A percentile compares a stretch with the other conserved stretches of the same genome.
Evolutionary conservation across 2,329 filamentous ascomycete species (phyloP).

Genomic region (Sordariomycetes sp.): DNA sequence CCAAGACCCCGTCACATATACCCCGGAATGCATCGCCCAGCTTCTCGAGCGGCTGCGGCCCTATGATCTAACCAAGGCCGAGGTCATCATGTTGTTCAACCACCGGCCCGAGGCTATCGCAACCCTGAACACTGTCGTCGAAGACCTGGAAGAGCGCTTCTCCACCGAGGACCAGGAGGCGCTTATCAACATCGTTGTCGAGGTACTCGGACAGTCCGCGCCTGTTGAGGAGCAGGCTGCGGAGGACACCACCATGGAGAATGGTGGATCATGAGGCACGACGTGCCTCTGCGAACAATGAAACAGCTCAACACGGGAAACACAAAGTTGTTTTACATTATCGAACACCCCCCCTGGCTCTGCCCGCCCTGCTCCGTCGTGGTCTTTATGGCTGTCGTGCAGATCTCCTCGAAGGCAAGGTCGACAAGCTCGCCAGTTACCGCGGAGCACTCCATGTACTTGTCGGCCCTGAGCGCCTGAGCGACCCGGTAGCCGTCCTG

Average conservation of each 20-base stretch:
- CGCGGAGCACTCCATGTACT: slow-evolving; percentile 54
- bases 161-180: slow-evolving; percentile 45
- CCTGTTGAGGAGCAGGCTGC: slow-evolving; percentile 16
- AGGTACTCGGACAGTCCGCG: slow-evolving; percentile 45
- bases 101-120: slow-evolving; percentile 46
- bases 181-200: slow-evolving; percentile 44
- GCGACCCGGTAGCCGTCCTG: slow-evolving; percentile 47
- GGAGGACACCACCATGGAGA: slow-evolving; percentile 12
- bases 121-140: slow-evolving; percentile 51
- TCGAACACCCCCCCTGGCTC: slow-evolving; percentile 41
- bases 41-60: slow-evolving; percentile 45
- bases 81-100: slow-evolving; percentile 59
- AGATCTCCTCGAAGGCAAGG: slow-evolving; percentile 50
- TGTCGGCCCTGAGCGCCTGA: slow-evolving; percentile 49
- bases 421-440: slow-evolving; percentile 47
- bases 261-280: neutral
- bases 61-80: slow-evolving; percentile 55
- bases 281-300: neutral
- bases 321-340: slow-evolving; percentile 27
- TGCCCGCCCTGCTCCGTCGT: slow-evolving; percentile 35
- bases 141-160: slow-evolving; percentile 54
- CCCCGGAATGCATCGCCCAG: slow-evolving; percentile 34
- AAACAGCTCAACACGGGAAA: neutral
- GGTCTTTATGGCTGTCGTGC: slow-evolving; percentile 40
- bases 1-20: slow-evolving; percentile 42